Conservation (phyloP, 2,329 filamentous ascomycete genomes). For the Fusarium torreyae region DNA sequence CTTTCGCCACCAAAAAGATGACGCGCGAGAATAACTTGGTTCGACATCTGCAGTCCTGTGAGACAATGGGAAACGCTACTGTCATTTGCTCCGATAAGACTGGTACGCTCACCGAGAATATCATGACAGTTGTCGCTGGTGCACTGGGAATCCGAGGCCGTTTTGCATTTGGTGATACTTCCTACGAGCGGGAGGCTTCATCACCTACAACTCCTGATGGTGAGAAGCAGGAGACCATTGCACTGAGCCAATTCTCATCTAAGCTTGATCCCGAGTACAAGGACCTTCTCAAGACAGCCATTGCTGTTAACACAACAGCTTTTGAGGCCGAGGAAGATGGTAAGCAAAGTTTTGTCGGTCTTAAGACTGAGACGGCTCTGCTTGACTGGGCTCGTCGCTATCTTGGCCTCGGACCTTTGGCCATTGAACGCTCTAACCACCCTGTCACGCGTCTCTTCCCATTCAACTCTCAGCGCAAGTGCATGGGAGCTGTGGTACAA, state of each 20-base stretch:
- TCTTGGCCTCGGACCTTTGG: constrained; percentile 63
- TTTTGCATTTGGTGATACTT: constrained; percentile 61
- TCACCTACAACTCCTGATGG: constrained; percentile 7
- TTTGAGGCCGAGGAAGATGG: constrained; percentile 66
- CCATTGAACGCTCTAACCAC: constrained; percentile 62
- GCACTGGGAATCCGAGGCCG: constrained; percentile 54
- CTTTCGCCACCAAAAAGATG: constrained; percentile 78
- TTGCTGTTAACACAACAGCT: constrained; percentile 71
- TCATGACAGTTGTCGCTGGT: constrained; percentile 81
- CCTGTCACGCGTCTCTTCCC: constrained; percentile 66
- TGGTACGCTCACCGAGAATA: constrained; percentile 68
- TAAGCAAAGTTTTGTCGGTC: constrained; percentile 63
- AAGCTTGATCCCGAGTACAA: constrained; percentile 39
- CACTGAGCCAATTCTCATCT: constrained; percentile 19
- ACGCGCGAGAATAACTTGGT: constrained; percentile 79
- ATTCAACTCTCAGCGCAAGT: constrained; percentile 69
- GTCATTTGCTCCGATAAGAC: constrained; percentile 80
- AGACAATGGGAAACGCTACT: constrained; percentile 80
- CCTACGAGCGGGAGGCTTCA: constrained; percentile 50
- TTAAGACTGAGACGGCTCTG: constrained; percentile 70
- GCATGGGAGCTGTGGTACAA: constrained; percentile 69
- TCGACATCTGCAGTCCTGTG: constrained; percentile 75
- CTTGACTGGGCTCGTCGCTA: constrained; percentile 65
- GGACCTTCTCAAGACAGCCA: constrained; percentile 46
- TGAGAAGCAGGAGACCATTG: constrained; percentile 18